Evolutionary conservation across 768 basidiomycete genomes (phyloP), one percentile per base, ranked within the genome.

Genomic region (Calocybe gangraenosa): DNA sequence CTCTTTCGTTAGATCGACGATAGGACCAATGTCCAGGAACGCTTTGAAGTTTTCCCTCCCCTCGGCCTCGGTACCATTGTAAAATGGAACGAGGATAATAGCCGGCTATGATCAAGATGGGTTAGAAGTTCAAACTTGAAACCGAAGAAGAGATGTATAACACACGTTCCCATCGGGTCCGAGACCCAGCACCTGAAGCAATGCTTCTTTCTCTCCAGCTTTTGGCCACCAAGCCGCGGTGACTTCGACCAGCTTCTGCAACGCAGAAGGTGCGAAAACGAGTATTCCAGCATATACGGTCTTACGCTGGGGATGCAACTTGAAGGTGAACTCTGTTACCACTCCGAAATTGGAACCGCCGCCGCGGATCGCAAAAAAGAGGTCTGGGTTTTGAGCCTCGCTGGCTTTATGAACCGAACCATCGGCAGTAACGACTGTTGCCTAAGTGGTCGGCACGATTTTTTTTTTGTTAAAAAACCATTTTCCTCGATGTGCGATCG

Each of bases 301-400:
- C 13, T 58, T 53, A 6, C 71, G 68, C 50, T 81, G 79, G 7
- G 74, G 74, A 52, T 79, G 66, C 35, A 80, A 53, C 38, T 56
- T 53, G 42, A 72, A 56, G 1, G 75, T 70, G 46, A 81, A 80
- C 47, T 78, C 71, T 4, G 74, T 75, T 44, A 74, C 71, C 17
- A 79, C 70, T 15, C 78, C 78, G 51, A 79, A 79, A 50, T 78
- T 79, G 33, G 65, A 68, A 19, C 76, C 78, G 21, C 69, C 76
- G 3, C 78, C 77, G 36, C 76, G 65, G 38, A 80, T 67, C 17
- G 61, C 77, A 54, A 75, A 79, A 59, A 76, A 78, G 15, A 79
- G 59, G 44, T 79, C 78, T 7, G 63, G 40, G 39, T 69, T 67
- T 43, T 67, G 61, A 1, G 47, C 55, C 2, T 60, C 60, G 51